A percentile compares a stretch with the other conserved stretches of the same genome.
phyloP scores from a whole-genome alignment of 192 early-diverging fungal species.

The Phycomyces blakesleeanus region DNA sequence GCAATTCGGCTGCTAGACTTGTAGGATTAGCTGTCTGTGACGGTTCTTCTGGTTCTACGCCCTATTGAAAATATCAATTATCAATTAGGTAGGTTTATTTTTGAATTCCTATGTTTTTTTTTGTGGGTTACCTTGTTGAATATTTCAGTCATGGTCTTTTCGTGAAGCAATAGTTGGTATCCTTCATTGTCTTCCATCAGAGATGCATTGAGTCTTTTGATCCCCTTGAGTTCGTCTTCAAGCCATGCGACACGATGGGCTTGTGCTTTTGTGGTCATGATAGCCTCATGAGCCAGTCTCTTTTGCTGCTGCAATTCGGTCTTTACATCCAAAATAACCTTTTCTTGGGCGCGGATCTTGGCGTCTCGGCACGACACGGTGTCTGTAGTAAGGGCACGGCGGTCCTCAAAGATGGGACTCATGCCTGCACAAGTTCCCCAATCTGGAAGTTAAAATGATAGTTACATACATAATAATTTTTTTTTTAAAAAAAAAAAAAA shows the following conservation, averaged over 20 bases:
- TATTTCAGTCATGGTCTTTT: constrained; percentile 68
- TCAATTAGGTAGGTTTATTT: too few relatives aligned
- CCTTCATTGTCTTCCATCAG: constrained; percentile 81
- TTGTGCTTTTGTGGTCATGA: constrained; percentile 31
- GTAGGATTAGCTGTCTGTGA: background rate
- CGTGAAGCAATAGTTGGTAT: constrained; percentile 69
- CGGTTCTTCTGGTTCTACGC: too few relatives aligned
- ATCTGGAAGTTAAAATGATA: too few relatives aligned
- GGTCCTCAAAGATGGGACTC: background rate
- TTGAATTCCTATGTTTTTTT: too few relatives aligned
- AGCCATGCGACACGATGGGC: constrained; percentile 38
- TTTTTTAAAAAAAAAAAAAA: too few relatives aligned
- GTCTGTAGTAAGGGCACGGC: background rate
- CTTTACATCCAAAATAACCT: constrained; percentile 35
- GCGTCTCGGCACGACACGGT: constrained; percentile 1
- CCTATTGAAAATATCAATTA: too few relatives aligned
- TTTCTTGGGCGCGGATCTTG: constrained; percentile 30
- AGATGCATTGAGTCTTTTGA: constrained; percentile 57
- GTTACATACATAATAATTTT: too few relatives aligned
- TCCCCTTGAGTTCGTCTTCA: constrained; percentile 49
- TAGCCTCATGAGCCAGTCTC: constrained; percentile 24
- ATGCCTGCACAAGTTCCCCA: background rate
- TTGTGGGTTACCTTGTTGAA: background rate
- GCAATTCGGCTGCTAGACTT: background rate
- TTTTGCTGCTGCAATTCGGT: constrained; percentile 34